Percentiles rank a stretch among this genome's conserved stretches.
Evolutionary conservation across 2,329 filamentous ascomycete genomes (phyloP).

Genomic region (Magnaporthiopsis incrustans): DNA sequence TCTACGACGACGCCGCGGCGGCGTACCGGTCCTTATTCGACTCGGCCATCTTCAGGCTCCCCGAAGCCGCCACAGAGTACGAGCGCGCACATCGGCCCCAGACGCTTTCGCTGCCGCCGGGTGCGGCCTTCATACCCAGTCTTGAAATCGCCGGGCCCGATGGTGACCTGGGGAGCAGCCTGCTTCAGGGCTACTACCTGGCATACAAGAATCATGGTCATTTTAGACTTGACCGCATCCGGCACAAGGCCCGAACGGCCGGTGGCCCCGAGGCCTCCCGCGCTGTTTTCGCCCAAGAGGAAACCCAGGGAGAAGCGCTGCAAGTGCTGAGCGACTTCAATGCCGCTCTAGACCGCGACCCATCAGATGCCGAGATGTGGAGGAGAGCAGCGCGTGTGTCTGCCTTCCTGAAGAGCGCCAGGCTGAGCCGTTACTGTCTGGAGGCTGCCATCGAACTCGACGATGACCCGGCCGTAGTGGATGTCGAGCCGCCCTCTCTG

Average conservation of each 20-base stretch:
- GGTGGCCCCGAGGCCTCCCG: neutral
- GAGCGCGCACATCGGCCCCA: constrained; percentile 57
- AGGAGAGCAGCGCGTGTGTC: constrained; percentile 50
- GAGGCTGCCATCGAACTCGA: constrained; percentile 61
- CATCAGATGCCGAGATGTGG: constrained; percentile 61
- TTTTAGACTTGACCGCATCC: constrained; percentile 72
- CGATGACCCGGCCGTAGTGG: constrained; percentile 54
- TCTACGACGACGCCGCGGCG: constrained; percentile 65
- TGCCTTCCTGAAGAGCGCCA: constrained; percentile 46
- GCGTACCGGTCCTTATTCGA: constrained; percentile 82
- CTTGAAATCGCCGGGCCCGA: constrained; percentile 52
- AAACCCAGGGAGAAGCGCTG: constrained; percentile 24
- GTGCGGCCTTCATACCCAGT: constrained; percentile 38
- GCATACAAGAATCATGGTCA: constrained; percentile 95
- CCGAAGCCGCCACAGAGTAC: constrained; percentile 79
- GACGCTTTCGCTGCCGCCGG: constrained; percentile 38
- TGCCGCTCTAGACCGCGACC: constrained; percentile 54
- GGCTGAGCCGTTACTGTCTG: constrained; percentile 53
- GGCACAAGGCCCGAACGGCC: constrained; percentile 30
- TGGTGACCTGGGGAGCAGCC: constrained; percentile 68
- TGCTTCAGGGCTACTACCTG: constrained; percentile 85
- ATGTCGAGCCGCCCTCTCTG: constrained; percentile 54
- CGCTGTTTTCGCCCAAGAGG: constrained; percentile 2
- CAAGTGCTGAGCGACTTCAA: constrained; percentile 49
- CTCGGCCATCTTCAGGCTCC: constrained; percentile 90